Conservation (phyloP, 2,329 filamentous ascomycete genomes). For the Xylariomycetidae sp. region DNA sequence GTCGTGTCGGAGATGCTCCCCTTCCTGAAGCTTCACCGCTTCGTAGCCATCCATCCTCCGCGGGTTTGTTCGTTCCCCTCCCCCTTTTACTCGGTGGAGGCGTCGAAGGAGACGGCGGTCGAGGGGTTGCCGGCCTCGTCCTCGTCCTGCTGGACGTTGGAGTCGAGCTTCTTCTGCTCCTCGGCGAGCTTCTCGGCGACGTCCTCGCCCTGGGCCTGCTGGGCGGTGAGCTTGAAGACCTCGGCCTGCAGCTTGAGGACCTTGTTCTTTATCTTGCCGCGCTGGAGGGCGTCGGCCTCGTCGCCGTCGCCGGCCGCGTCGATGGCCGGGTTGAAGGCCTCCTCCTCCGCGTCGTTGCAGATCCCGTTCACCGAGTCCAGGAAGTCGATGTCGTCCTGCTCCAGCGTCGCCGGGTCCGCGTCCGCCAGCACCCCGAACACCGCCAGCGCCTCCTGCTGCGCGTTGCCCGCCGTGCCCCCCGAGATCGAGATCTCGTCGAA, state of each 20-base stretch:
- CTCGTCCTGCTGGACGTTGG: slow-evolving; percentile 44
- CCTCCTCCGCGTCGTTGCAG: slow-evolving; percentile 46
- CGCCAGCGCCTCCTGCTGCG: slow-evolving; percentile 35
- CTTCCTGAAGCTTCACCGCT: neutral
- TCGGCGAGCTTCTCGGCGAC: slow-evolving; percentile 36
- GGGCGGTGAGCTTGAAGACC: slow-evolving; percentile 42
- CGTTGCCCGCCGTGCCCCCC: slow-evolving; percentile 38
- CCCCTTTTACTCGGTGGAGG: slow-evolving; percentile 15
- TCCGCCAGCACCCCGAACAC: slow-evolving; percentile 30
- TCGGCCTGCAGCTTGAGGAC: slow-evolving; percentile 51
- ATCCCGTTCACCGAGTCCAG: slow-evolving; percentile 45
- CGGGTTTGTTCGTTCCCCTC: too few relatives aligned
- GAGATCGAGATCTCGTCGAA: slow-evolving; percentile 44
- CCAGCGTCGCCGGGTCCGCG: slow-evolving; percentile 38
- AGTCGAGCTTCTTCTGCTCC: slow-evolving; percentile 46
- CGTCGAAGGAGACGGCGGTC: slow-evolving; percentile 32
- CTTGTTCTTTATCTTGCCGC: slow-evolving; percentile 56
- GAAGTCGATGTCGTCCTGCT: slow-evolving; percentile 40
- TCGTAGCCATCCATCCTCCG: neutral
- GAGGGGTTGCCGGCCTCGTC: slow-evolving; percentile 40
- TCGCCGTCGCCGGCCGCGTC: slow-evolving; percentile 39
- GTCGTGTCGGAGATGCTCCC: neutral
- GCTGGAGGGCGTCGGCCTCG: slow-evolving; percentile 41
- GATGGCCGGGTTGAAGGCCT: slow-evolving; percentile 50
- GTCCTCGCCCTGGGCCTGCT: slow-evolving; percentile 45